phyloP scores from a whole-genome alignment of 768 basidiomycete species.

The Phlebiopsis flavidoalba region DNA sequence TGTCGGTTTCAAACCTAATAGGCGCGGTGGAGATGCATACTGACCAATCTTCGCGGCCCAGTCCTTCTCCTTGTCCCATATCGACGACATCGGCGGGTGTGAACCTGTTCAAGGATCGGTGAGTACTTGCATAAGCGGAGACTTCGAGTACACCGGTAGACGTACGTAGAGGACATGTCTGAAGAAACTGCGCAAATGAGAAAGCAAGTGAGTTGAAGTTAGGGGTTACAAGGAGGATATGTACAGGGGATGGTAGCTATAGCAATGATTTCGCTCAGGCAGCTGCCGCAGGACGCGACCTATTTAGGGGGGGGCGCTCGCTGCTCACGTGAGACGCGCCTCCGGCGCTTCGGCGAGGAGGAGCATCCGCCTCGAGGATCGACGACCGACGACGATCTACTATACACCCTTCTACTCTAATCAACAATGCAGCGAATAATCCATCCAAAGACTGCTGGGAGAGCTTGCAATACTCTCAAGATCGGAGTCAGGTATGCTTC shows the following conservation, averaged over 20 bases:
- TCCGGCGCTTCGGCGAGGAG: background rate
- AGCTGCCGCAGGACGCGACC: background rate
- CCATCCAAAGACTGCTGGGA: background rate
- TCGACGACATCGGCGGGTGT: constrained; percentile 53
- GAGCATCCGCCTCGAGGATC: background rate
- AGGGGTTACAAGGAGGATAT: background rate
- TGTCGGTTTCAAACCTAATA: background rate
- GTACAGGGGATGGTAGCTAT: constrained; percentile 1
- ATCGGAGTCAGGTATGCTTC: background rate
- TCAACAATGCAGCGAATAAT: background rate
- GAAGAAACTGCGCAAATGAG: background rate
- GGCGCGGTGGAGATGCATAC: constrained; percentile 13
- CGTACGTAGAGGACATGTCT: constrained; percentile 39
- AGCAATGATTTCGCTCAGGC: background rate
- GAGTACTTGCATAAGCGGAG: background rate
- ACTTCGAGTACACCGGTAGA: background rate
- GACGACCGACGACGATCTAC: background rate
- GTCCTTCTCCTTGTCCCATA: constrained; percentile 61
- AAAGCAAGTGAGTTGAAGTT: background rate
- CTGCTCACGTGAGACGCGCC: constrained; percentile 4
- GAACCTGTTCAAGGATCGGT: constrained; percentile 36
- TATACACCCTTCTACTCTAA: background rate
- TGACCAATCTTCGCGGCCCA: constrained; percentile 67
- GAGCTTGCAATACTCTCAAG: background rate
- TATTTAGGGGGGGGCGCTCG: background rate